phyloP scores from a whole-genome alignment of 208 protist species.

The Leishmania major region DNA sequence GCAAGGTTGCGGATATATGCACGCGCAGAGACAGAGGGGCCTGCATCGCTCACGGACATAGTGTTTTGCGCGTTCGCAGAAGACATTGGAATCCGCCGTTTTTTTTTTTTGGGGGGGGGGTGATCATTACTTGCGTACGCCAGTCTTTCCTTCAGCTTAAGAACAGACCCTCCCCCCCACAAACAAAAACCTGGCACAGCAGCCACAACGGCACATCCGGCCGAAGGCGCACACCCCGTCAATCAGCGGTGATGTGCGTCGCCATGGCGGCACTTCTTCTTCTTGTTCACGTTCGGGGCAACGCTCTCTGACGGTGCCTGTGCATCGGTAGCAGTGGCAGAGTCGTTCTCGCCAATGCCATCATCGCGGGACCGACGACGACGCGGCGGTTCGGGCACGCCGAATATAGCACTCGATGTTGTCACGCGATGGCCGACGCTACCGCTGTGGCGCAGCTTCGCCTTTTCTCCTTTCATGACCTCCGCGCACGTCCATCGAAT shows the following conservation, averaged over 20 bases:
- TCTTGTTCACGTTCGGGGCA: neutral
- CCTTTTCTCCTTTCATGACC: neutral
- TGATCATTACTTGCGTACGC: neutral
- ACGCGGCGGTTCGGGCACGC: neutral
- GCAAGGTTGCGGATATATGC: neutral
- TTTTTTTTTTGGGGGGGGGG: neutral
- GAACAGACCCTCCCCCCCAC: neutral
- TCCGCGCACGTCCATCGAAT: slow-evolving; percentile 52
- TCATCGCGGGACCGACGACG: neutral
- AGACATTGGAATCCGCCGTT: neutral
- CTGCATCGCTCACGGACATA: neutral
- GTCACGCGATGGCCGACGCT: neutral
- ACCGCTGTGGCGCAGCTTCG: neutral
- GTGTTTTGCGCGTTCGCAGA: neutral
- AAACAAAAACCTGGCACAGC: neutral
- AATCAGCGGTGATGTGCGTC: neutral
- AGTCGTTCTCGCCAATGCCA: neutral
- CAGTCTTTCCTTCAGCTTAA: neutral
- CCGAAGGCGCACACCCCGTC: neutral
- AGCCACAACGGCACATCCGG: neutral
- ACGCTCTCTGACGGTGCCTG: neutral
- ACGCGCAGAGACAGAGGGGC: neutral
- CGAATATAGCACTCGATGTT: neutral
- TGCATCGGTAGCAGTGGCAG: neutral
- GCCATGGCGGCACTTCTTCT: neutral